A percentile compares a stretch with the other conserved stretches of the same genome.
Conservation (phyloP, 2,329 filamentous ascomycete genomes). For the Salinomyces thailandicus region DNA sequence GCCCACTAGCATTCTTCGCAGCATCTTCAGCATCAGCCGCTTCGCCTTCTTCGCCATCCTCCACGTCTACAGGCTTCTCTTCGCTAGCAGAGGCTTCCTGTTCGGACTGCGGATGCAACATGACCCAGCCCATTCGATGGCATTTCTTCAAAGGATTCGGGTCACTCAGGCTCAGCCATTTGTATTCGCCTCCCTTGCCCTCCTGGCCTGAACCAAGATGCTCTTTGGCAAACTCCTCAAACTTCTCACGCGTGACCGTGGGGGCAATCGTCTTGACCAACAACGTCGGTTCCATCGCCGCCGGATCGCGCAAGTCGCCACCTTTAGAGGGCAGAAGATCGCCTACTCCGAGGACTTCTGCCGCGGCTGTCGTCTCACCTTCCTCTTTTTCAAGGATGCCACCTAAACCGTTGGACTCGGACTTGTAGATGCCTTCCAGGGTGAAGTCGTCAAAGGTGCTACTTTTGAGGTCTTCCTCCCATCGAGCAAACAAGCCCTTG, state of each 20-base stretch:
- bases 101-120: slow-evolving; percentile 73
- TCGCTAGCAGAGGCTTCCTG: slow-evolving; percentile 42
- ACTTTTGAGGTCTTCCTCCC: slow-evolving; percentile 76
- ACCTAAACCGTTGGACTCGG: slow-evolving; percentile 76
- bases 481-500: slow-evolving; percentile 67
- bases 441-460: slow-evolving; percentile 92
- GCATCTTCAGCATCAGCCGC: slow-evolving; percentile 11
- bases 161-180: slow-evolving; percentile 90
- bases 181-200: slow-evolving; percentile 74
- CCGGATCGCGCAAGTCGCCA: slow-evolving; percentile 81
- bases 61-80: slow-evolving; percentile 2
- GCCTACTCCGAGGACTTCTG: slow-evolving; percentile 85
- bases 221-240: slow-evolving; percentile 90
- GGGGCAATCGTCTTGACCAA: slow-evolving; percentile 97
- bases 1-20: neutral
- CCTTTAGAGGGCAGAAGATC: slow-evolving; percentile 77
- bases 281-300: slow-evolving; percentile 77
- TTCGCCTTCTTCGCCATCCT: slow-evolving; percentile 13
- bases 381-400: slow-evolving; percentile 88
- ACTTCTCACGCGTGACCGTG: slow-evolving; percentile 84
- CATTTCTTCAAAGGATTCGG: slow-evolving; percentile 95
- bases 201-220: slow-evolving; percentile 66
- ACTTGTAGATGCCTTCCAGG: slow-evolving; percentile 86
- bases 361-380: slow-evolving; percentile 81
- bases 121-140: slow-evolving; percentile 97